Evolutionary conservation across 148 eudicot genomes (phyloP), one percentile per base, ranked within the genome.

Genomic region (Silene latifolia): DNA sequence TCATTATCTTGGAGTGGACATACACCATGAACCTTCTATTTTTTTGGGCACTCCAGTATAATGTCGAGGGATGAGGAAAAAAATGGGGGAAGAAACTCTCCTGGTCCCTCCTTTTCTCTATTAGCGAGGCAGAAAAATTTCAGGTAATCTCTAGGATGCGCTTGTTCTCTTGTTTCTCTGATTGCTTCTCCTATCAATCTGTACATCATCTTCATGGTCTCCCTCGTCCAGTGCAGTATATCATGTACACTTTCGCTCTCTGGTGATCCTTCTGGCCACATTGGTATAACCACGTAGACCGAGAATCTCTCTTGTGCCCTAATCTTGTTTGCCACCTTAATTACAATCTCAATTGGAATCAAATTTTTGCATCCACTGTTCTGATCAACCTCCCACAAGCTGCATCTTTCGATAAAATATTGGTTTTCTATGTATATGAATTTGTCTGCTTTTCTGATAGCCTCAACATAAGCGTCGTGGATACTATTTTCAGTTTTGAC

Each of bases 221-320:
- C 87, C 73, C 91, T 80, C 7, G 93, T 88, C 99, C 97, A 95
- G 53, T 95, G 90, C 82, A 95, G 59, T 76, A 95, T 95, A 60
- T 89, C 94, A 67, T 89, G 90, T 66, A 95, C 94, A 2, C 91
- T 74, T 69, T 95, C 94, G 53, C 89, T 88, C 70, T 90, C 97
- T 15, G 96, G 92, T 15, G 69, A 74, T 44, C 99, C 99, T 83
- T 95, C 99, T 24, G 99, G 99, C 99, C 99, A 92, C 97, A 95
- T 92, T 27, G 97, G 99, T 58, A 95, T 90, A 64, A 92, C 77
- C 53, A 95, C 81, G 61, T 90, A 95, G 46, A 78, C 97, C 8
- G 90, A 80, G 77, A 95, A 95, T 54, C 97, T 82, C 82, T 95
- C 91, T 59, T 79, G 81, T 27, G 94, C 93, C 82, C 77, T 81